Evolutionary conservation across 306 rosid species (phyloP).

Genomic region (Cicer arietinum): DNA sequence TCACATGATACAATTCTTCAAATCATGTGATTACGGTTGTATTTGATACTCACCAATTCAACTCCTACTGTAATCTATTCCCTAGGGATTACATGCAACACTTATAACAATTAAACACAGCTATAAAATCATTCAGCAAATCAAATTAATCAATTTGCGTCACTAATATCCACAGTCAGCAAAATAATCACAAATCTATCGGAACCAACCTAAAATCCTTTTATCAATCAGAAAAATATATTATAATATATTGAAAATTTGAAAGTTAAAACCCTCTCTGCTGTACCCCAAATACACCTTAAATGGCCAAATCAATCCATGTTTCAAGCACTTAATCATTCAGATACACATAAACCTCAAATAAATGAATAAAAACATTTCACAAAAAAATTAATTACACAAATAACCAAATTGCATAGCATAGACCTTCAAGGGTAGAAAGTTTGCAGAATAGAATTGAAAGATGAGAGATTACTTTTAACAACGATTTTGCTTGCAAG

Average conservation of each 20-base stretch:
- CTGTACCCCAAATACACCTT: not conserved
- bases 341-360: not conserved
- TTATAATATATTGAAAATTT: slow-evolving; percentile 2
- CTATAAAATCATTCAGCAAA: not conserved
- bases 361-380: not conserved
- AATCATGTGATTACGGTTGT: not conserved
- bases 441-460: not conserved
- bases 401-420: slow-evolving; percentile 6
- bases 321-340: not conserved
- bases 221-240: not conserved
- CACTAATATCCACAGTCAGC: slow-evolving; percentile 3
- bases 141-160: not conserved
- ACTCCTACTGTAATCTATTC: slow-evolving; percentile 10
- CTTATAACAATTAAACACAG: not conserved
- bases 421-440: not conserved
- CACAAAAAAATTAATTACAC: slow-evolving; percentile 15
- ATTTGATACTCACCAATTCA: not conserved
- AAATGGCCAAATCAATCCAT: not conserved
- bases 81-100: not conserved
- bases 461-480: slow-evolving; percentile 51
- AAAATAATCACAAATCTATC: not conserved
- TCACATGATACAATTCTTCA: not conserved
- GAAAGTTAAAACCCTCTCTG: slow-evolving; percentile 3
- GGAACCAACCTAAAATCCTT: slow-evolving; percentile 1
- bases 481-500: slow-evolving; percentile 82